Conservation (phyloP, 2,329 filamentous ascomycete genomes). For the Neofusicoccum cordaticola region DNA sequence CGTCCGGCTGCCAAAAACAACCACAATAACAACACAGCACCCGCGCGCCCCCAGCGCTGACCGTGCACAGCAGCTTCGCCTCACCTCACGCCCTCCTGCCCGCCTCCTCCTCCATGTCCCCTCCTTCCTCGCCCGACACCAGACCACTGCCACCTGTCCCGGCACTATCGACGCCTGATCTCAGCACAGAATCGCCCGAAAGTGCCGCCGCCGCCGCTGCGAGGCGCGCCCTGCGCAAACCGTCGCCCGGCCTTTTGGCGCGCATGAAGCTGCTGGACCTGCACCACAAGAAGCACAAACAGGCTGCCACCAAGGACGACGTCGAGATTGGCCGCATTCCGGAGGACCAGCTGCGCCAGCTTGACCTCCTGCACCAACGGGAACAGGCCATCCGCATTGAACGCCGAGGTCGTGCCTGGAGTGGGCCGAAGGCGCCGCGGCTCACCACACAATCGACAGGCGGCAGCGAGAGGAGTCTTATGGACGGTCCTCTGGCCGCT, state of each 20-base stretch:
- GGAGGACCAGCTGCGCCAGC: constrained; percentile 65
- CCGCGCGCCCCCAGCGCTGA: constrained; percentile 12
- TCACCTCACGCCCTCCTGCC: constrained; percentile 8
- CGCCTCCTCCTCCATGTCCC: constrained; percentile 14
- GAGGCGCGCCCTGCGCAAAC: constrained; percentile 35
- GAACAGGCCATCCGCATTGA: constrained; percentile 58
- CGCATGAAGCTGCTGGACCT: constrained; percentile 45
- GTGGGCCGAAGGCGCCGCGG: constrained; percentile 45
- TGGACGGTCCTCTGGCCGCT: constrained; percentile 23
- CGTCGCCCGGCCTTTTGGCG: constrained; percentile 43
- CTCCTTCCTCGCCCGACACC: constrained; percentile 13
- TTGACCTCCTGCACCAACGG: constrained; percentile 63
- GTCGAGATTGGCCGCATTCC: constrained; percentile 65
- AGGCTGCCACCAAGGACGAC: constrained; percentile 27
- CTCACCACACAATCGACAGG: constrained; percentile 35
- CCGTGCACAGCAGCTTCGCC: constrained; percentile 16
- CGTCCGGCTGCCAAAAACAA: constrained; percentile 6
- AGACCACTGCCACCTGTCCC: constrained; percentile 4
- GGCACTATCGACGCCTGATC: constrained; percentile 1
- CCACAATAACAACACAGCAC: constrained; percentile 9
- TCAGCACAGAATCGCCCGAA: constrained; percentile 7
- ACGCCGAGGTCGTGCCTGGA: constrained; percentile 70
- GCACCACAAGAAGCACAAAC: constrained; percentile 37
- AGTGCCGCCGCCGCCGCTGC: constrained; percentile 3
- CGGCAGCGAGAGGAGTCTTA: constrained; percentile 26